Evolutionary conservation across 257 asterid species (phyloP).

Genomic region (Solanum raphanifolium): DNA sequence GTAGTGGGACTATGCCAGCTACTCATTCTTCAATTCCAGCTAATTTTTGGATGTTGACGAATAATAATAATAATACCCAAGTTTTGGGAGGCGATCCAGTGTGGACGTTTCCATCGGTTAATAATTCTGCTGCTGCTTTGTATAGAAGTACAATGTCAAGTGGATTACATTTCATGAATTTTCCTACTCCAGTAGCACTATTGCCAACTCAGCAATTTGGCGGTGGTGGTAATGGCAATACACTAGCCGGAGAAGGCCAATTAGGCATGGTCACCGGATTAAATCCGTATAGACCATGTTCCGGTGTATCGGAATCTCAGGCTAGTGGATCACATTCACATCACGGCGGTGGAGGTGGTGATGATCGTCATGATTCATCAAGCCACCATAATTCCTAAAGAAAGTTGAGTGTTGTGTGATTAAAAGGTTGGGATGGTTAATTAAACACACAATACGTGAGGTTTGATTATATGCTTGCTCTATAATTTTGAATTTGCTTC

Average conservation of each 20-base stretch:
- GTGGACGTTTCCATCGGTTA: constrained; percentile 71
- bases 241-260: constrained; percentile 49
- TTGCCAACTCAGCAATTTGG: constrained; percentile 61
- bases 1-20: constrained; percentile 60
- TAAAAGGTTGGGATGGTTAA: constrained; percentile 21
- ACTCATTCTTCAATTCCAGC: constrained; percentile 72
- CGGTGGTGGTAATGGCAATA: constrained; percentile 4
- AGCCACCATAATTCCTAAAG: constrained; percentile 38
- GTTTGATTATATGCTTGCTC: constrained; percentile 19
- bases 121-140: constrained; percentile 47
- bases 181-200: constrained; percentile 65
- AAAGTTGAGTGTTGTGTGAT: constrained; percentile 4
- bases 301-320: constrained; percentile 47
- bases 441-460: constrained; percentile 31
- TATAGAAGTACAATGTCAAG: constrained; percentile 67
- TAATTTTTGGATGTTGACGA: constrained; percentile 87
- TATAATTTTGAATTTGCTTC: constrained; percentile 12
- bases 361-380: constrained; percentile 56
- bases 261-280: constrained; percentile 50
- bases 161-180: constrained; percentile 89
- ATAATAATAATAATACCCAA: constrained; percentile 54
- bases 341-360: constrained; percentile 32
- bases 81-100: constrained; percentile 67
- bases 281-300: constrained; percentile 34
- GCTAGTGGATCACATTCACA: constrained; percentile 76